Evolutionary conservation across 352 stramenopile genomes (phyloP), one percentile per base, ranked within the genome.

Genomic region (Phytopythium oedochilum): DNA sequence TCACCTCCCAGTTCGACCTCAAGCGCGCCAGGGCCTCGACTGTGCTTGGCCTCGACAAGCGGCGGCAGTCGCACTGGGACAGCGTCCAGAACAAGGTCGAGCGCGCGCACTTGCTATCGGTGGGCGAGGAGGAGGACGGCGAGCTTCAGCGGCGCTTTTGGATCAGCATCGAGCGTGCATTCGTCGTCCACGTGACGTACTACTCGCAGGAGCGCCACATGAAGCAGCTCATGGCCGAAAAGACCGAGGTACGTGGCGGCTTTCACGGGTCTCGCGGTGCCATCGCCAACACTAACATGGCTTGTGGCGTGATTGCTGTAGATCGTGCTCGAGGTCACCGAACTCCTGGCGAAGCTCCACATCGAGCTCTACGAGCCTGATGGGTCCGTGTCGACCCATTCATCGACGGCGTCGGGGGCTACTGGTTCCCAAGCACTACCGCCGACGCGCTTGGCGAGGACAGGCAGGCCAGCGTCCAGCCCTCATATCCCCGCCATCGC

Each of bases 141-240:
- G 58, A 61, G 22, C 60, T 57, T 2, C 59, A 69, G 28, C 63
- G 65, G 0, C 68, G 75, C 7, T 92, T 88, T 52, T 90, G 80
- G 80, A 89, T 92, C 57, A 85, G 64, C 36, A 72, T 92, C 29
- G 65, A 81, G 38, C 73, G 77, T 4, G 70, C 83, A 8, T 90
- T 86, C 42, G 63, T 85, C 11, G 61, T 92, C n/a, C 67, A 90
- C 46, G 63, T 90, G 28, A 77, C 88, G 9, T 92, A 89, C 52
- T 88, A 88, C 65, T 86, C 77, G 17, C 78, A 87, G 26, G 65
- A 89, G 58, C 73, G 75, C 5, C 75, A 87, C 34, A 71, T 87
- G 28, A 89, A 82, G 31, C 53, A 35, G 34, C 53, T 90, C 20
- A 71, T 88, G 61, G 61, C 58, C 1, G 83, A 92, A 48, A 90